Conservation (phyloP, 768 basidiomycete species). For the Royoungia palumana region DNA sequence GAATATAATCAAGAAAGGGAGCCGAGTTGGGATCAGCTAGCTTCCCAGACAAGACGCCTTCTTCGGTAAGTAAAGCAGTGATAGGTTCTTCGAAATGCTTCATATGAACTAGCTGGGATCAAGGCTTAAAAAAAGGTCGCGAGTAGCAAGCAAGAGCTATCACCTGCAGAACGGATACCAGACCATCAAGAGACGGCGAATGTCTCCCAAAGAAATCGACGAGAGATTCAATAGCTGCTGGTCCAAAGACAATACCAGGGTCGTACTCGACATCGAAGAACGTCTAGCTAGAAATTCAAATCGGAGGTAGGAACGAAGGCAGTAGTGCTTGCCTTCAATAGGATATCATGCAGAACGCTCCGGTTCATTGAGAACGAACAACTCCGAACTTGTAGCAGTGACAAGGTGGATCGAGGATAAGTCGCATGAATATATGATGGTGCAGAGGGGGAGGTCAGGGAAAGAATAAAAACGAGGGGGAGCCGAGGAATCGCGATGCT, state of each 20-base stretch:
- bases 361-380: constrained; percentile 49
- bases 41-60: background rate
- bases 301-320: background rate
- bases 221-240: constrained; percentile 51
- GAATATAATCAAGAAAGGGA: constrained; percentile 38
- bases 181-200: constrained; percentile 52
- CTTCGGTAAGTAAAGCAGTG: constrained; percentile 29
- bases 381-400: constrained; percentile 52
- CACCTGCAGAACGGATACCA: constrained; percentile 63
- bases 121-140: background rate
- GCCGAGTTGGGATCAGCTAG: constrained; percentile 22
- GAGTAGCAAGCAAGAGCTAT: background rate
- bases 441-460: constrained; percentile 52
- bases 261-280: constrained; percentile 66
- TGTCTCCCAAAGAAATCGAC: constrained; percentile 56
- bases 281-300: constrained; percentile 34
- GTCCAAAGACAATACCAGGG: constrained; percentile 60
- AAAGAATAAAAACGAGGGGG: constrained; percentile 63
- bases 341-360: constrained; percentile 48
- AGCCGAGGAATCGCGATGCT: constrained; percentile 54
- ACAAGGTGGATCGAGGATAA: constrained; percentile 58
- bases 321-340: constrained; percentile 46
- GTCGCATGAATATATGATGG: constrained; percentile 56
- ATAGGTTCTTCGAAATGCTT: constrained; percentile 71
- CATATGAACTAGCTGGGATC: constrained; percentile 53